Base-by-base conservation (phyloP, 2,329 filamentous ascomycete species). In the Beauveria scarabaeidicola region DNA sequence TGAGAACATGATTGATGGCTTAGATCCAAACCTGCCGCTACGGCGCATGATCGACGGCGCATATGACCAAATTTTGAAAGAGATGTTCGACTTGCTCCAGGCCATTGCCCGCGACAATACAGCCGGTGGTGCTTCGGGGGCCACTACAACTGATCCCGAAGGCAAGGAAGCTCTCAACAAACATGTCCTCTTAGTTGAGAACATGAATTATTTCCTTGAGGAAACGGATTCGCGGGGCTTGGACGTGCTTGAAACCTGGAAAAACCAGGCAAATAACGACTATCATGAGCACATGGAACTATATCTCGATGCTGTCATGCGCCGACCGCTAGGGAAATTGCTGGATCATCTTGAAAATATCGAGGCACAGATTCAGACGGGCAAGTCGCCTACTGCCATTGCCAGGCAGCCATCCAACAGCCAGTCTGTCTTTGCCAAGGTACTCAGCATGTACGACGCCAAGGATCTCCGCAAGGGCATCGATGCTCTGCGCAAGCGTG, bases 141-240 rank as follows among this genome's bases (percentile, higher is more conserved):
- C 75, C 47, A 72, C 75, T 47, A 71, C 76, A 13, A 76, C 77
- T 13, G 82, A 85, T 65, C 81, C 81, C 1, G 94, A 97, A 72
- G 94, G 97, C 70, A 97, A 99, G 75, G 92, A 97, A 72, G 90
- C 91, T 5, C 82, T 99, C 62, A 97, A 97, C 75, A 96, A 96
- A 75, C 92, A 97, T 73, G 96, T 99, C 67, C 81, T 97, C 38
- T 81, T 97, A 58, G 97, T 99, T 66, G 93, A 99, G 73, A 99
- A 99, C 73, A 97, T 97, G 91, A 95, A 97, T 69, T 91, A 96
- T 73, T 97, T 96, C 74, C 79, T 94, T 11, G 92, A 97, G 70
- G 92, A 97, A 72, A 88, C 96, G 9, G 90, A 96, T 65, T 80
- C 87, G 17, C 82, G 84, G 19, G 81, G 83, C 41, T 84, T 94